A percentile compares a stretch with the other conserved stretches of the same genome.
Evolutionary conservation across 768 basidiomycete genomes (phyloP).

Genomic region (Rhodotorula toruloides): DNA sequence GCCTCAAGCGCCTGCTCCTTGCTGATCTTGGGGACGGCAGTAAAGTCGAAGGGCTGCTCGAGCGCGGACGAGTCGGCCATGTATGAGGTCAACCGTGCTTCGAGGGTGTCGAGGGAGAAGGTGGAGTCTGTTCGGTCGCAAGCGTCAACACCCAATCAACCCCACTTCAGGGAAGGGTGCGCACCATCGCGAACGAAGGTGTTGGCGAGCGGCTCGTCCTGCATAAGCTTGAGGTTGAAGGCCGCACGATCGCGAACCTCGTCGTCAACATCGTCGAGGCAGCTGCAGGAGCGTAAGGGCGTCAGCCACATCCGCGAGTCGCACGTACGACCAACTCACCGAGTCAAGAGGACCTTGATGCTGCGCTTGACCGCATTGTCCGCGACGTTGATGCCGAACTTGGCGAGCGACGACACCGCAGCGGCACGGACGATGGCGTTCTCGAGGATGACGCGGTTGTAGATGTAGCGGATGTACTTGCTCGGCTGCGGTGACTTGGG

Average conservation of each 20-base stretch:
- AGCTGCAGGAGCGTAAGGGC: conserved; percentile 52
- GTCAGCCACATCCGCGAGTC: background rate
- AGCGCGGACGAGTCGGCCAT: conserved; percentile 73
- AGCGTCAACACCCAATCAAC: no score
- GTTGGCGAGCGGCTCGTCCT: conserved; percentile 72
- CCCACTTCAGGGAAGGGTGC: conserved; percentile 30
- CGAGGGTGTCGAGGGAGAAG: conserved; percentile 81
- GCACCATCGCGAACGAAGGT: conserved; percentile 87
- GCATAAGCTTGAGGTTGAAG: conserved; percentile 79
- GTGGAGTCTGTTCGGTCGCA: conserved; percentile 80
- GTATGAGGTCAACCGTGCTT: conserved; percentile 87
- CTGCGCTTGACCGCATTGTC: conserved; percentile 75
- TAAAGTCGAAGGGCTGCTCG: conserved; percentile 71
- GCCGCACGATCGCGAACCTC: conserved; percentile 98
- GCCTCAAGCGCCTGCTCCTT: conserved; percentile 85
- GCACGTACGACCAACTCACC: conserved; percentile 50
- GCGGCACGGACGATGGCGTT: conserved; percentile 97
- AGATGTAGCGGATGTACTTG: conserved; percentile 98
- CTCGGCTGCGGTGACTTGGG: conserved; percentile 93
- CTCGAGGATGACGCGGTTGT: conserved; percentile 97
- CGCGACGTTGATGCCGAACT: conserved; percentile 85
- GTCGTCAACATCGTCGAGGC: conserved; percentile 96
- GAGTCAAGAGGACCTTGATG: conserved; percentile 74
- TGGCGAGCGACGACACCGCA: conserved; percentile 87
- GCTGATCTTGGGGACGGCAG: conserved; percentile 87